phyloP scores from a whole-genome alignment of 2,329 filamentous ascomycete species.

The Trichoderma guizhouense region DNA sequence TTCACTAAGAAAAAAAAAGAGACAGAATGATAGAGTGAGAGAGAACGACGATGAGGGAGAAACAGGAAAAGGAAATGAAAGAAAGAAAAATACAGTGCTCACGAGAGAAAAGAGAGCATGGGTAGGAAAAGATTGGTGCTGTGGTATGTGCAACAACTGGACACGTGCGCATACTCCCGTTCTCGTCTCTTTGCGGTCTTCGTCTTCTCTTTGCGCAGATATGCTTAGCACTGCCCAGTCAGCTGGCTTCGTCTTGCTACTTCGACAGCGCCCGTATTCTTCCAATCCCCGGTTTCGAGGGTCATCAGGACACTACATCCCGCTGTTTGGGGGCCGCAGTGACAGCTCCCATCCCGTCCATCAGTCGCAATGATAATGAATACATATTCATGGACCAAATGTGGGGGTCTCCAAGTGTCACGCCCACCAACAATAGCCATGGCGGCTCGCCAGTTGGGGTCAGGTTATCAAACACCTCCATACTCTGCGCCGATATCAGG shows the following conservation, averaged over 20 bases:
- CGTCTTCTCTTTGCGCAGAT: background rate
- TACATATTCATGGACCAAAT: background rate
- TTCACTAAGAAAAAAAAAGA: background rate
- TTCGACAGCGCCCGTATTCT: conserved; percentile 2
- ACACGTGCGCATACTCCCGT: background rate
- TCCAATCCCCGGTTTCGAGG: background rate
- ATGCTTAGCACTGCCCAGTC: conserved; percentile 1
- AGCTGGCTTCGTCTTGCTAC: background rate
- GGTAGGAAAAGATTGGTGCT: background rate
- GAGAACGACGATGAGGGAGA: background rate
- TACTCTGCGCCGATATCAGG: background rate
- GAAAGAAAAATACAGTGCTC: background rate
- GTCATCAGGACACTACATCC: conserved; percentile 15
- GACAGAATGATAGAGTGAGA: background rate
- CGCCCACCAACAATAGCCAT: conserved; percentile 13
- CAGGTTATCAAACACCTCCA: background rate
- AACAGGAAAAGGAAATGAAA: no score
- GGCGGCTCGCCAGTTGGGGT: background rate
- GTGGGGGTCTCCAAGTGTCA: conserved; percentile 6
- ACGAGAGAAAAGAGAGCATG: background rate
- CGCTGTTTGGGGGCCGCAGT: conserved; percentile 12
- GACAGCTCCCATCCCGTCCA: background rate
- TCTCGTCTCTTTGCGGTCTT: background rate
- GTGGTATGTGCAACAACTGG: background rate
- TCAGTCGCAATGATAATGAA: background rate